A percentile compares a stretch with the other conserved stretches of the same genome.
Conservation (phyloP, 2,329 filamentous ascomycete species). For the Aspergillus luchuensis region DNA sequence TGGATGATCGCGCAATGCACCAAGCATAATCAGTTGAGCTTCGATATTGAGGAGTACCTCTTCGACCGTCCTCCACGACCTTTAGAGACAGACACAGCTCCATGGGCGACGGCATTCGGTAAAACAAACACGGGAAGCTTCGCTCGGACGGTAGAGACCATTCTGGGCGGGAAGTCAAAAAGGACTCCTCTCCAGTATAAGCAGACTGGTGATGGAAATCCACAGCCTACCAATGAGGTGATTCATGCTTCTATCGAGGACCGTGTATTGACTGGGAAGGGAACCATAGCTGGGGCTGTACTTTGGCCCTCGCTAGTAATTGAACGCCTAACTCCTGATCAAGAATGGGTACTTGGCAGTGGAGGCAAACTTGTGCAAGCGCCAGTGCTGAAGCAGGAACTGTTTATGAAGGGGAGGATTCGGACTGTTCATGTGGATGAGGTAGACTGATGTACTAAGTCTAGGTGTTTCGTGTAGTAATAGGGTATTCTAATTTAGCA, state of each 20-base stretch:
- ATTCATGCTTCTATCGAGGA: constrained; percentile 19
- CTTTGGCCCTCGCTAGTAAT: neutral
- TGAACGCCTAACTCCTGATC: neutral
- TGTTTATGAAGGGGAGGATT: constrained; percentile 16
- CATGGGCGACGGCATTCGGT: constrained; percentile 23
- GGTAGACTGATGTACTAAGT: neutral
- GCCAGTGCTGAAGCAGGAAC: neutral
- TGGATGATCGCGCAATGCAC: constrained; percentile 58
- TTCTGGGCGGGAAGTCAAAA: constrained; percentile 13
- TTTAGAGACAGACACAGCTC: constrained; percentile 1
- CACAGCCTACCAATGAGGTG: constrained; percentile 13
- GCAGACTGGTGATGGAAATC: neutral
- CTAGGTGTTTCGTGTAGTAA: neutral
- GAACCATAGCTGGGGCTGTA: neutral
- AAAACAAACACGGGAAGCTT: constrained; percentile 11
- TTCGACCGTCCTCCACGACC: constrained; percentile 18
- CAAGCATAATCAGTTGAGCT: constrained; percentile 24
- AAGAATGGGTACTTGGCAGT: neutral
- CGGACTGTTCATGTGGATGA: constrained; percentile 13
- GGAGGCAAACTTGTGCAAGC: neutral
- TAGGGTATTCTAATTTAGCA: too few species aligned
- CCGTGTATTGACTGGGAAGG: neutral
- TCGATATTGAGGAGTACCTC: constrained; percentile 24
- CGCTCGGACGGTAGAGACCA: constrained; percentile 11
- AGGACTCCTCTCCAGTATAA: constrained; percentile 21